Evolutionary conservation across 805 yeast genomes (phyloP).

Genomic region (baker's yeast (Saccharomyces cerevisiae)): DNA sequence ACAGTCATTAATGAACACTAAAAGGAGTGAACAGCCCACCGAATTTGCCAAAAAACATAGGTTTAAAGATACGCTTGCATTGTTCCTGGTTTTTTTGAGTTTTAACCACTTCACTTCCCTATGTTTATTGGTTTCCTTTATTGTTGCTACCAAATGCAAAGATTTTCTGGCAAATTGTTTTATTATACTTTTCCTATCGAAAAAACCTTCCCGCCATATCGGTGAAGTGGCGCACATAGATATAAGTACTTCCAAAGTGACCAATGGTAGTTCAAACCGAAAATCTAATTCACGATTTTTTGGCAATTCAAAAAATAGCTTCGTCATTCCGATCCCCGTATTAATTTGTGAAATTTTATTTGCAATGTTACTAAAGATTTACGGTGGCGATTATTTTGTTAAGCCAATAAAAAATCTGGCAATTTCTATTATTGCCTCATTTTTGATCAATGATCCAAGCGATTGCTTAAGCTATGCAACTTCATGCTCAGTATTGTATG

Average conservation of each 20-base stretch:
- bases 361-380: slow-evolving; percentile 17
- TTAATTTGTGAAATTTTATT: slow-evolving; percentile 10
- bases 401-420: slow-evolving; percentile 24
- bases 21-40: slow-evolving; percentile 10
- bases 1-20: background rate
- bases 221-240: slow-evolving; percentile 11
- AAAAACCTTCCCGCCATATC: slow-evolving; percentile 20
- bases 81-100: slow-evolving; percentile 26
- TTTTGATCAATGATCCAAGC: slow-evolving; percentile 27
- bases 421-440: slow-evolving; percentile 26
- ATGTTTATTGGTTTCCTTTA: slow-evolving; percentile 19
- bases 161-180: slow-evolving; percentile 24
- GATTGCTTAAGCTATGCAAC: slow-evolving; percentile 25
- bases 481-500: slow-evolving; percentile 24
- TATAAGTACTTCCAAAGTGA: background rate
- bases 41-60: slow-evolving; percentile 21
- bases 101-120: slow-evolving; percentile 25
- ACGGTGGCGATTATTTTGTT: slow-evolving; percentile 16
- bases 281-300: background rate
- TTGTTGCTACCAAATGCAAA: slow-evolving; percentile 21
- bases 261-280: background rate
- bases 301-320: background rate
- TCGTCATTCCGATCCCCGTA: slow-evolving; percentile 1
- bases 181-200: slow-evolving; percentile 23
- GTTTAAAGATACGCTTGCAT: slow-evolving; percentile 27